phyloP scores from a whole-genome alignment of 78 protist species.

The Dictyostelium firmibasis region DNA sequence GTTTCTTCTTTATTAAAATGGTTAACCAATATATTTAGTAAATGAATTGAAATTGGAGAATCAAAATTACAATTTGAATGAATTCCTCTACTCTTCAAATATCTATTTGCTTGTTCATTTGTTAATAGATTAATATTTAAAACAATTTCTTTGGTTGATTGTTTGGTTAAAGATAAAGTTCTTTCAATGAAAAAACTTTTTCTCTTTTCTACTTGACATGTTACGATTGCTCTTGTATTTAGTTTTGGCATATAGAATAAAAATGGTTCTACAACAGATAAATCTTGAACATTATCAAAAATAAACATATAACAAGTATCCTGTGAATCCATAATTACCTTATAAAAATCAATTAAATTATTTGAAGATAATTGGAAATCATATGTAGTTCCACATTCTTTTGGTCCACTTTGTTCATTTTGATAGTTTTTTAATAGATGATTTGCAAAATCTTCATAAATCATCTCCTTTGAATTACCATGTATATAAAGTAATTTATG shows the following conservation, averaged over 20 bases:
- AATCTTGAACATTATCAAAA: conserved; percentile 19
- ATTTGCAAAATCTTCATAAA: background rate
- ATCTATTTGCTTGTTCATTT: background rate
- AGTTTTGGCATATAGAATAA: background rate
- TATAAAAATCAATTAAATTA: conserved; percentile 11
- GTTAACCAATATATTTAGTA: background rate
- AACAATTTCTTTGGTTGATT: background rate
- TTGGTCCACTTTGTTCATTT: background rate
- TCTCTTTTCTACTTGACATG: background rate
- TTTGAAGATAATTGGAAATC: conserved; percentile 16
- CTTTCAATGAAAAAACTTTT: background rate
- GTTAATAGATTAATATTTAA: background rate
- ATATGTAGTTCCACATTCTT: background rate
- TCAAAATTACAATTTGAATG: background rate
- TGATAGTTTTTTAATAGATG: background rate
- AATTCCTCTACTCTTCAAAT: background rate
- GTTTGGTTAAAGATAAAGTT: background rate
- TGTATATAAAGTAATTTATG: background rate
- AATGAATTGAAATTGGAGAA: conserved; percentile 1
- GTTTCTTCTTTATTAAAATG: background rate
- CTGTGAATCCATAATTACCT: background rate
- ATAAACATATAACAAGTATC: background rate
- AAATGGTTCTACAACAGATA: background rate
- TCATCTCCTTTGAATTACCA: background rate
- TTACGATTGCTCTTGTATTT: conserved; percentile 7